A percentile compares a stretch with the other conserved stretches of the same genome.
These are phyloP conservation scores for Closterium sp. DNA, from an alignment of 139 green algal genomes.

Conservation along the genomic window DNA sequence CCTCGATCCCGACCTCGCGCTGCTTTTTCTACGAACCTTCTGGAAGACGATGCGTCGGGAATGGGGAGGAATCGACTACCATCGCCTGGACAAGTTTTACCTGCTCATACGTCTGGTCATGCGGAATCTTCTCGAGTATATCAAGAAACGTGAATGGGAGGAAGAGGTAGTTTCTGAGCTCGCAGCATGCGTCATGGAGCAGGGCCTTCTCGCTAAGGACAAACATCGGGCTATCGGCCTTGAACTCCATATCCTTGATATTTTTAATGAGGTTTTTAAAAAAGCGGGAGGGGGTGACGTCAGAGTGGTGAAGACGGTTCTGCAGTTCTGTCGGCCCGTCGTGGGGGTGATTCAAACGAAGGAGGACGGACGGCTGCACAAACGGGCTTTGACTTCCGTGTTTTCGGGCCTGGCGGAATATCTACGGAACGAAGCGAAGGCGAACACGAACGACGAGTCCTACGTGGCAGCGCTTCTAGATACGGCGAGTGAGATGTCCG, in stretches of 20 bases:
- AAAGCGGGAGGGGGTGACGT: slow-evolving; percentile 63
- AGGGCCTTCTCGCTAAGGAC: slow-evolving; percentile 13
- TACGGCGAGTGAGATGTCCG: slow-evolving; percentile 6
- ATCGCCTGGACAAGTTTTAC: slow-evolving; percentile 93
- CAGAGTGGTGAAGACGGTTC: background rate
- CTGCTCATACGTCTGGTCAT: slow-evolving; percentile 82
- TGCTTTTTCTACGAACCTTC: slow-evolving; percentile 30
- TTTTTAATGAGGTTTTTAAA: slow-evolving; percentile 46
- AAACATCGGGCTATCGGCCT: slow-evolving; percentile 14
- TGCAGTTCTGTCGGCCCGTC: background rate
- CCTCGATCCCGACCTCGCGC: background rate
- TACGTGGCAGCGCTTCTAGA: background rate
- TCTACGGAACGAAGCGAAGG: background rate
- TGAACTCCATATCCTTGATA: slow-evolving; percentile 61
- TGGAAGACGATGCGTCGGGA: slow-evolving; percentile 64
- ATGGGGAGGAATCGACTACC: slow-evolving; percentile 85
- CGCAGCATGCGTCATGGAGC: background rate
- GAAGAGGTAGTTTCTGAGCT: slow-evolving; percentile 1
- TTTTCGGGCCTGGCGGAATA: background rate
- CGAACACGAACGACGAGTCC: background rate
- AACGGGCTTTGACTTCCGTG: background rate
- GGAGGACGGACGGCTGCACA: background rate
- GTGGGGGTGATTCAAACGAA: background rate
- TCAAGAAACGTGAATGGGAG: slow-evolving; percentile 58
- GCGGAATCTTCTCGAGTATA: slow-evolving; percentile 43